A percentile compares a stretch with the other conserved stretches of the same genome.
These are phyloP conservation scores for Capronia epimyces DNA, from an alignment of 2,329 filamentous ascomycete genomes.

Conservation along the genomic window DNA sequence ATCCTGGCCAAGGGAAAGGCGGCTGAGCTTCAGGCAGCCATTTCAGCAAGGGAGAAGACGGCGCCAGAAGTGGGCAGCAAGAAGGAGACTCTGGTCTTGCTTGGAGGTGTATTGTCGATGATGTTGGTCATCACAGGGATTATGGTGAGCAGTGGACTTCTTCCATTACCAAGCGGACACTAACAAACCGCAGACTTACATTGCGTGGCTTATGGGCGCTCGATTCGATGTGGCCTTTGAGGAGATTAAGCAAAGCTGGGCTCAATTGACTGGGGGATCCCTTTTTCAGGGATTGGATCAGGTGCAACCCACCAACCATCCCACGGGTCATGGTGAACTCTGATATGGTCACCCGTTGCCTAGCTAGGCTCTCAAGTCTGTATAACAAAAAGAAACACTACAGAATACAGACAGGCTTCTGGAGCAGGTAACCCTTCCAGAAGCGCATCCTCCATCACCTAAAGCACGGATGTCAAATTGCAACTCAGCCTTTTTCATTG, in stretches of 20 bases:
- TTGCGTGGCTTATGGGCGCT: slow-evolving; percentile 75
- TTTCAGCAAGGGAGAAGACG: slow-evolving; percentile 45
- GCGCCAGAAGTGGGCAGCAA: slow-evolving; percentile 45
- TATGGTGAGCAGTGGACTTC: slow-evolving; percentile 63
- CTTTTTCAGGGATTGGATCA: slow-evolving; percentile 4
- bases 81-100: slow-evolving; percentile 57
- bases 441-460: background rate
- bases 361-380: background rate
- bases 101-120: slow-evolving; percentile 61
- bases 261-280: slow-evolving; percentile 7
- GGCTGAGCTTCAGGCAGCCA: slow-evolving; percentile 9
- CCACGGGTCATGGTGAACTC: slow-evolving; percentile 14
- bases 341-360: slow-evolving; percentile 1
- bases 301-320: background rate
- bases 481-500: slow-evolving; percentile 72
- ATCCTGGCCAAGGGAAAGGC: slow-evolving; percentile 50
- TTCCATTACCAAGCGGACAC: background rate
- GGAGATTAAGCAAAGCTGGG: slow-evolving; percentile 47
- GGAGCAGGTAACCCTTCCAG: background rate
- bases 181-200: slow-evolving; percentile 55
- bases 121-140: slow-evolving; percentile 64
- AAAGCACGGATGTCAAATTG: slow-evolving; percentile 99
- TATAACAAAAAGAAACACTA: background rate
- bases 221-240: slow-evolving; percentile 67
- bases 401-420: background rate